phyloP scores from a whole-genome alignment of 208 protist species.

The Trypanosoma caninum region DNA sequence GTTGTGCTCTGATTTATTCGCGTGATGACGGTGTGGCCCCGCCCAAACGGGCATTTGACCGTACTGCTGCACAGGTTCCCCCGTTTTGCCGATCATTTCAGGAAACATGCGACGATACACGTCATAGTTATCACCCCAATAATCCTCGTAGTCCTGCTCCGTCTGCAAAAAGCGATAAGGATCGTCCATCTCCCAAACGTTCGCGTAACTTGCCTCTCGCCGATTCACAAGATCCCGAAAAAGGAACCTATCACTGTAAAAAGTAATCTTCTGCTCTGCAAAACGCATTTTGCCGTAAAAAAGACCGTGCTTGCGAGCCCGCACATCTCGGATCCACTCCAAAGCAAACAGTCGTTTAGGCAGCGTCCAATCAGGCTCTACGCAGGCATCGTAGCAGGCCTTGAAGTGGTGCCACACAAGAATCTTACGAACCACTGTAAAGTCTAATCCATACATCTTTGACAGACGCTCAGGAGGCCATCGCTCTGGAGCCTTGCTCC shows the following conservation, averaged over 20 bases:
- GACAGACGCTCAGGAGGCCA: slow-evolving; percentile 93
- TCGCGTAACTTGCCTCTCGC: slow-evolving; percentile 91
- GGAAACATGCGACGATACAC: slow-evolving; percentile 93
- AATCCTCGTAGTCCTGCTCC: slow-evolving; percentile 92
- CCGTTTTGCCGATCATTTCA: slow-evolving; percentile 90
- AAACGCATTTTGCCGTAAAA: slow-evolving; percentile 93
- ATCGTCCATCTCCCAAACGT: slow-evolving; percentile 95
- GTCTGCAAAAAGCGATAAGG: slow-evolving; percentile 94
- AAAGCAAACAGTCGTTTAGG: slow-evolving; percentile 92
- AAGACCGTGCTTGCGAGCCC: slow-evolving; percentile 84
- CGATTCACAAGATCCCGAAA: slow-evolving; percentile 92
- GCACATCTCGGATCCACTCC: slow-evolving; percentile 91
- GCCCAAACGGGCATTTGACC: slow-evolving; percentile 91
- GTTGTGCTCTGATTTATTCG: slow-evolving; percentile 92
- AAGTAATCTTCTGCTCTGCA: slow-evolving; percentile 92
- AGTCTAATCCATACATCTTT: slow-evolving; percentile 93
- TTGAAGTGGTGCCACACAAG: slow-evolving; percentile 93
- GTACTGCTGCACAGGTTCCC: slow-evolving; percentile 93
- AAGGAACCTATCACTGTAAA: slow-evolving; percentile 93
- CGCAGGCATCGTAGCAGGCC: slow-evolving; percentile 92
- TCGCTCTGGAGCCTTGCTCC: slow-evolving; percentile 91
- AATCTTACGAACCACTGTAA: slow-evolving; percentile 90
- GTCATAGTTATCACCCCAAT: slow-evolving; percentile 95
- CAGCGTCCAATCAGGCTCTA: slow-evolving; percentile 92
- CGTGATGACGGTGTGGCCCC: slow-evolving; percentile 87